Evolutionary conservation across 345 rosid species (phyloP), one percentile per base, ranked within the genome.

Genomic region (Brassica incana): DNA sequence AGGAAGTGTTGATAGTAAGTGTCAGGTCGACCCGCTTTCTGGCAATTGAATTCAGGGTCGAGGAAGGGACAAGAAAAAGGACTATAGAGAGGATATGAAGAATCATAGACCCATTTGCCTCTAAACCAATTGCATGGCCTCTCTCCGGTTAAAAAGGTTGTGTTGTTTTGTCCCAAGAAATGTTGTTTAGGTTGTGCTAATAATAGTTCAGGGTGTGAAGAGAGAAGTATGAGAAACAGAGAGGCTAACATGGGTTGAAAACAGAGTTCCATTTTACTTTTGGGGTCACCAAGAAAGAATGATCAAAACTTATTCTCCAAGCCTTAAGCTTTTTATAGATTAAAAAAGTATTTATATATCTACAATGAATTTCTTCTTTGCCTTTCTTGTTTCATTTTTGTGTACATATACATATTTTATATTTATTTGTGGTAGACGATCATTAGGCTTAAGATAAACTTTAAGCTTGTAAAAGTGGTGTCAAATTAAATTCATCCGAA

Each of bases 71-170:
- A 94, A 5, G 82, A 54, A 0, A 87, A 74, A 16, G 98, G 80
- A 71, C 86, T 71, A 59, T 90, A 94, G 43, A 88, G 88, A 65
- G 97, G 97, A 75, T 86, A 90, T 58, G 92, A 86, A 56, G 75
- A 2, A 77, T 94, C 97, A 79, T 79, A 77, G 1, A 88, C 86
- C 97, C 98, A 94, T 66, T 84, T 90, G 23, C 97, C 98, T 79
- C 84, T 71, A 60, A 85, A 88, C 78, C 85, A 27, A 80, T 92
- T 80, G 40, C 97, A 92, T 54, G 69, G 48, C 4, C 76, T 27
- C 43, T 68, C 60, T 59, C 16, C 69, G 1, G 29, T 60, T 72
- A 75, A 70, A 11, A 75, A 27, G 3, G 3, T 74, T 74, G 83
- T 80, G 80, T 23, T 70, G 72, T 75, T 76, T 62, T 71, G 83